phyloP scores from a whole-genome alignment of 2,329 filamentous ascomycete species.

The Cladophialophora yegresii region DNA sequence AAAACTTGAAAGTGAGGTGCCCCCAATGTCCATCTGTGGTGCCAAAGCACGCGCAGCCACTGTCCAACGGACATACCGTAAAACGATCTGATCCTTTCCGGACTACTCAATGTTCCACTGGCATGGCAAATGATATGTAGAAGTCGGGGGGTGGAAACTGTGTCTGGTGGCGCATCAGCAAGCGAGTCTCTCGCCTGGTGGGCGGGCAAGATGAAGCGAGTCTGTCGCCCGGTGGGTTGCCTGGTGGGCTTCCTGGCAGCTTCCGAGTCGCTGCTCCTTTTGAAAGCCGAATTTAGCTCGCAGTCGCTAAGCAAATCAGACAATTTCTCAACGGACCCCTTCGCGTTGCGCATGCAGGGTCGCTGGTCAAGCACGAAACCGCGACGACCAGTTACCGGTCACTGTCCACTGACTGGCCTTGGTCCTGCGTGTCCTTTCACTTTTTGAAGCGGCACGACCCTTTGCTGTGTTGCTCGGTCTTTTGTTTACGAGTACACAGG shows the following conservation, averaged over 20 bases:
- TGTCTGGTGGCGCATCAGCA: slow-evolving; percentile 3
- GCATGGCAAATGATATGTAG: background rate
- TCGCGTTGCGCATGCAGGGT: slow-evolving; percentile 3
- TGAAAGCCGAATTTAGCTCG: slow-evolving; percentile 9
- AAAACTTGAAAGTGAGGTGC: background rate
- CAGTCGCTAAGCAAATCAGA: slow-evolving; percentile 19
- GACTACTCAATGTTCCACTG: background rate
- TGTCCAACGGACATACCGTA: background rate
- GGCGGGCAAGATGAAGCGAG: background rate
- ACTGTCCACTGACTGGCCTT: background rate
- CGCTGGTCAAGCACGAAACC: background rate
- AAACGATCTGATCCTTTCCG: background rate
- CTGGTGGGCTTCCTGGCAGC: background rate
- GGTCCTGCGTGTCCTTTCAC: slow-evolving; percentile 1
- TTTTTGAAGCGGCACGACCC: slow-evolving; percentile 11
- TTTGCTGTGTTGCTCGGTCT: slow-evolving; percentile 6
- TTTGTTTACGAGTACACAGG: slow-evolving; percentile 15
- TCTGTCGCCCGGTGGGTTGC: background rate
- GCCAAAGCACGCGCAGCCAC: background rate
- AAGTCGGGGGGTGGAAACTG: slow-evolving; percentile 8
- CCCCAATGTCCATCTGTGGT: background rate
- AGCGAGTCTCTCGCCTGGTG: background rate
- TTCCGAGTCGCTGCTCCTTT: background rate
- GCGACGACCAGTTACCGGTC: background rate
- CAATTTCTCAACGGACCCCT: slow-evolving; percentile 6